Evolutionary conservation across 2,329 filamentous ascomycete genomes (phyloP).

Genomic region (Paecilomyces sp.): DNA sequence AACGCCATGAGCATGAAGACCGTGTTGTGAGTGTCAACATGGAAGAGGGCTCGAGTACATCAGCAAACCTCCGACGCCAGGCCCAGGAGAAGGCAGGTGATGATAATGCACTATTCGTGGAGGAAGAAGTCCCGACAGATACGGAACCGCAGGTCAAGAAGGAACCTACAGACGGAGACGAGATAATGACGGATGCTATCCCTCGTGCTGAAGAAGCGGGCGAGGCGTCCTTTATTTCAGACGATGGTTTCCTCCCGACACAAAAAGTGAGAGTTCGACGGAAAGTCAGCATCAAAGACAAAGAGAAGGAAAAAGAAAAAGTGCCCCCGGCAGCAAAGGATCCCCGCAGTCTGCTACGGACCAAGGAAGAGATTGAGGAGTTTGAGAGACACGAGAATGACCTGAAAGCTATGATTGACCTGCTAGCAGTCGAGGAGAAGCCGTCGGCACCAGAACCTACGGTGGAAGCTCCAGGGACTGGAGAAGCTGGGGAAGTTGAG

Average conservation of each 20-base stretch:
- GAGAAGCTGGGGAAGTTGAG: slow-evolving; percentile 10
- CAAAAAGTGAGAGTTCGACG: slow-evolving; percentile 29
- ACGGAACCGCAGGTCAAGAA: slow-evolving; percentile 41
- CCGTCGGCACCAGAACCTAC: neutral
- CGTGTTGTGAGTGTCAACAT: slow-evolving; percentile 48
- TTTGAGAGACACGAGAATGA: slow-evolving; percentile 35
- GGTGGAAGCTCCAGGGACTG: slow-evolving; percentile 5
- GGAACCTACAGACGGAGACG: slow-evolving; percentile 47
- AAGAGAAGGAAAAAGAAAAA: slow-evolving; percentile 11
- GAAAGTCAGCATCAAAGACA: slow-evolving; percentile 18
- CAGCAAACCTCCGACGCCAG: slow-evolving; percentile 33
- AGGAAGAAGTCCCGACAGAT: slow-evolving; percentile 25
- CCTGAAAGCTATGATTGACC: slow-evolving; percentile 31
- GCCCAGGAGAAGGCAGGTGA: slow-evolving; percentile 24
- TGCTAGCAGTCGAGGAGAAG: slow-evolving; percentile 19
- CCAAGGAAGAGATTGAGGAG: slow-evolving; percentile 35
- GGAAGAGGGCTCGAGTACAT: slow-evolving; percentile 42
- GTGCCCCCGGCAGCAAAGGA: slow-evolving; percentile 15
- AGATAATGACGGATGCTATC: slow-evolving; percentile 26
- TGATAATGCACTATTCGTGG: slow-evolving; percentile 25
- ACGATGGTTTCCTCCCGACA: slow-evolving; percentile 26
- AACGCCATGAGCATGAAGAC: slow-evolving; percentile 50
- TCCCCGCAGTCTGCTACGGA: slow-evolving; percentile 30
- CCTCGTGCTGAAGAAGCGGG: slow-evolving; percentile 18
- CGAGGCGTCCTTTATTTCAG: slow-evolving; percentile 8